Evolutionary conservation across 2,329 filamentous ascomycete genomes (phyloP), one percentile per base, ranked within the genome.

Genomic region (Paecilomyces sp.): DNA sequence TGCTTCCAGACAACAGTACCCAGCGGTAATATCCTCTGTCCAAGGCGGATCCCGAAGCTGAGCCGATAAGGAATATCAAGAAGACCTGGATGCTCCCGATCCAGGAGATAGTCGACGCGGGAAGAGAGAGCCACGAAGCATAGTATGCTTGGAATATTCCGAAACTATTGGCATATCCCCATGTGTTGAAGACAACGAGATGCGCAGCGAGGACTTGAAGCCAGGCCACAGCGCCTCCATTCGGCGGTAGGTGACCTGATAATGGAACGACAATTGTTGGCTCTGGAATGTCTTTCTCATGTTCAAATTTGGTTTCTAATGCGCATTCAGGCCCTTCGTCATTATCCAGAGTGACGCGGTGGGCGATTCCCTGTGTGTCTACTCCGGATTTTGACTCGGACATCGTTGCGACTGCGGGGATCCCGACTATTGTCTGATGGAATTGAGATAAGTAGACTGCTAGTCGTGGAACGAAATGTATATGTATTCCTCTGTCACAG

Each of bases 91-190:
- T 64, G n/a, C 69, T 69, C n/a, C 78, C 77, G n/a, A 81, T 71
- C 79, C 77, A 80, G 22, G 77, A 77, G 30, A 80, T 74, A 30
- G 71, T 67, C 1, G 74, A 75, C 1, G 74, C 69, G 1, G 72
- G 62, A 2, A 66, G 64, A 0, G 66, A 36, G 7, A 79, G 67
- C 0, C 66, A 57, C 4, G 66, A 66, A 2, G 71, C 68, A 61
- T 81, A 80, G 65, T 79, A 78, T 13, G 70, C 67, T 67, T 81
- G 77, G 61, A 79, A 81, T 28, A 79, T 68, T 9, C 78, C 77
- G 57, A 77, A 79, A 13, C 71, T 73, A 57, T 62, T 63, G 28
- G 66, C 63, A 34, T 70, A 65, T 1, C 65, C 65, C 63, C 64
- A 67, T 28, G 66, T 65, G 33, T 68, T 68, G 58, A 65, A 64